Conservation (phyloP, 257 asterid genomes). For the Solanum microdontum region DNA sequence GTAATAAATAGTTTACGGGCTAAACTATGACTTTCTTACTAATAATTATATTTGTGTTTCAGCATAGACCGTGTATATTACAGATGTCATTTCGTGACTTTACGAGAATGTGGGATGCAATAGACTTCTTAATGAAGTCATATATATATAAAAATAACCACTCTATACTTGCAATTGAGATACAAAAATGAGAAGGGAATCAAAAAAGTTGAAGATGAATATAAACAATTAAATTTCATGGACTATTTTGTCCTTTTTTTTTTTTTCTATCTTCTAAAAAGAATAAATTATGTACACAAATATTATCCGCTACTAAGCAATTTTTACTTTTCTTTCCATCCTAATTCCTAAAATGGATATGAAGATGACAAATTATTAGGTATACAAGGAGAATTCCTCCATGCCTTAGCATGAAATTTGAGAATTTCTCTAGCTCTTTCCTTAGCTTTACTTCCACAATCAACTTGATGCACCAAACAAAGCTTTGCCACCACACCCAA, state of each 20-base stretch:
- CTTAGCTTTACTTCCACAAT: constrained; percentile 51
- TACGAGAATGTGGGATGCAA: too few species aligned
- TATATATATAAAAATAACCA: too few species aligned
- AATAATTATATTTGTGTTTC: too few species aligned
- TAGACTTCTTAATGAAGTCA: too few species aligned
- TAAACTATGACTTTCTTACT: too few species aligned
- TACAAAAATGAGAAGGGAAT: too few species aligned
- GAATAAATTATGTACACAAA: neutral
- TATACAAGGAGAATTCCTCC: constrained; percentile 60
- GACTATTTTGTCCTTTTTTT: neutral
- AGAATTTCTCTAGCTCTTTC: constrained; percentile 65
- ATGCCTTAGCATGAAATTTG: constrained; percentile 43
- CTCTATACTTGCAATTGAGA: too few species aligned
- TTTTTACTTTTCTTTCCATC: neutral
- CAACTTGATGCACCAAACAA: constrained; percentile 52
- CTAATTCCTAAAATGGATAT: constrained; percentile 19
- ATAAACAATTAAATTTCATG: neutral
- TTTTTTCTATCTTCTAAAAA: neutral
- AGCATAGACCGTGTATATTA: too few species aligned
- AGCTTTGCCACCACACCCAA: constrained; percentile 61
- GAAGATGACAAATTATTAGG: constrained; percentile 30
- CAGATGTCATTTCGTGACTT: too few species aligned
- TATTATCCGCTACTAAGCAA: too few species aligned
- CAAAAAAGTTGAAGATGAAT: neutral
- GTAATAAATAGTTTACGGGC: too few species aligned